These are phyloP conservation scores for Phlebiopsis flavidoalba DNA, from an alignment of 768 basidiomycete genomes.

Conservation along the genomic window DNA sequence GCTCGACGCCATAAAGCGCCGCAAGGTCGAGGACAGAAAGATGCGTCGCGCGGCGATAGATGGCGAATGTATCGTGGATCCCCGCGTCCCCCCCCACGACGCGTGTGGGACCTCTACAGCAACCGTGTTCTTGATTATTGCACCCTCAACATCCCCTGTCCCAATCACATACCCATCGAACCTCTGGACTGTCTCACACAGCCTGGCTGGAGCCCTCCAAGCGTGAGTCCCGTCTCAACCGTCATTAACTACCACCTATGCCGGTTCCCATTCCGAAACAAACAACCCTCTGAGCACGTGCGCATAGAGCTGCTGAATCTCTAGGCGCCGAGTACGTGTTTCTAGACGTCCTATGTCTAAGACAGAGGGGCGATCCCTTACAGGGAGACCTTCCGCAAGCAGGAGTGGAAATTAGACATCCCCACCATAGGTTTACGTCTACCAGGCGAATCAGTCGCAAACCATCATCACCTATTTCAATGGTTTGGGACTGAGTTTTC, in stretches of 20 bases:
- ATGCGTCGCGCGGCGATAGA: neutral
- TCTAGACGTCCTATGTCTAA: constrained; percentile 1
- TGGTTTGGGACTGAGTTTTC: neutral
- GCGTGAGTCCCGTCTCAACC: neutral
- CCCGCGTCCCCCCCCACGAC: neutral
- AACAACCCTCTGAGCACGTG: constrained; percentile 2
- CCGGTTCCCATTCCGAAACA: constrained; percentile 1
- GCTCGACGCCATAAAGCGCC: neutral
- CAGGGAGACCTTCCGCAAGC: neutral
- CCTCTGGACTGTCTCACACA: neutral
- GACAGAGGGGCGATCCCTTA: neutral
- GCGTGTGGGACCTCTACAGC: constrained; percentile 3
- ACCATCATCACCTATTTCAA: neutral
- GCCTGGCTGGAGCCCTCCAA: neutral
- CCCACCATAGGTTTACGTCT: constrained; percentile 7
- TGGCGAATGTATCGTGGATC: neutral
- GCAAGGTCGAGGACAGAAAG: neutral
- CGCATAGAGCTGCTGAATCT: constrained; percentile 6
- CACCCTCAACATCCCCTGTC: neutral
- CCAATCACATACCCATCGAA: neutral
- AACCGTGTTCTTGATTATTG: constrained; percentile 1
- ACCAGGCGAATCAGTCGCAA: neutral
- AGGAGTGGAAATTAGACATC: constrained; percentile 6
- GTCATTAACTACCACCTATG: neutral
- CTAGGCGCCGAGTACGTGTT: neutral